These are phyloP conservation scores for Musa balbisiana DNA, from an alignment of 202 grass and related monocot species.

Conservation along the genomic window DNA sequence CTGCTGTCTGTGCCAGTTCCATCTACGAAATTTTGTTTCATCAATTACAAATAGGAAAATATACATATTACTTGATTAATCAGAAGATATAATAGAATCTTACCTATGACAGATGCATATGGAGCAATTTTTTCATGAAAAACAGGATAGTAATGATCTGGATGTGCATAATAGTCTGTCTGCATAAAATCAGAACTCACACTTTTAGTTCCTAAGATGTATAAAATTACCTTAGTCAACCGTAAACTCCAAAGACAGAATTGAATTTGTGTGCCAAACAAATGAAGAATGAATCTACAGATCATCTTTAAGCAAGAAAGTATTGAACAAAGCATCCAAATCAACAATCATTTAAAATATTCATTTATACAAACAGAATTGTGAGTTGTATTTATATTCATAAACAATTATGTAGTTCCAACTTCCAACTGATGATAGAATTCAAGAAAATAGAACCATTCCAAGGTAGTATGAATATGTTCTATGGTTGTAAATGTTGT, in stretches of 20 bases:
- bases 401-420: too few relatives aligned
- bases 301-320: background rate
- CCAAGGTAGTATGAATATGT: too few relatives aligned
- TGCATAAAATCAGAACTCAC: conserved; percentile 27
- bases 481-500: too few relatives aligned
- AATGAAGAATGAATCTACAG: background rate
- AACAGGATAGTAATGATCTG: conserved; percentile 67
- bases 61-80: background rate
- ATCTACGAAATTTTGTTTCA: background rate
- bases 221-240: background rate
- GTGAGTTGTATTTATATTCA: too few relatives aligned
- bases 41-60: background rate
- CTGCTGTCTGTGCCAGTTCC: background rate
- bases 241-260: background rate
- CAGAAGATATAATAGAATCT: background rate
- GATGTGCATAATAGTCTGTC: conserved; percentile 87
- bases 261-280: background rate
- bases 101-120: conserved; percentile 87
- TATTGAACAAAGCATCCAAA: background rate
- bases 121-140: conserved; percentile 94
- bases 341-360: background rate
- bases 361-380: background rate
- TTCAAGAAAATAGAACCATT: too few relatives aligned
- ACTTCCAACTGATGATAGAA: too few relatives aligned
- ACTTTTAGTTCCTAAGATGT: conserved; percentile 3